These are phyloP conservation scores for Pseudogymnoascus sp. DNA, from an alignment of 2,329 filamentous ascomycete species.

Conservation along the genomic window DNA sequence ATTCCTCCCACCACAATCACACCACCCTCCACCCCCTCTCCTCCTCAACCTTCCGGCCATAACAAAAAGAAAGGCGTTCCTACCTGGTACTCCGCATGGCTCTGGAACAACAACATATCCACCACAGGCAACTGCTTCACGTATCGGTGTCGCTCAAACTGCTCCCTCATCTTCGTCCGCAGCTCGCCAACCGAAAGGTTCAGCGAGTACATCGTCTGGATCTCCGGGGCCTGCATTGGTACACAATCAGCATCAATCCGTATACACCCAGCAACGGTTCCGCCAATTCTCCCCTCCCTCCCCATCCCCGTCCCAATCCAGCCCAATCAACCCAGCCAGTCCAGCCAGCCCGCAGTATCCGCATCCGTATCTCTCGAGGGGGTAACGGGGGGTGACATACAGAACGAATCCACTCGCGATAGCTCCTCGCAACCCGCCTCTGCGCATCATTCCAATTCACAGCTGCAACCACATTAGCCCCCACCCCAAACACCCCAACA, in stretches of 20 bases:
- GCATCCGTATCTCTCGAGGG: background rate
- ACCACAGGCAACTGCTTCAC: conserved; percentile 82
- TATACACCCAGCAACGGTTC: background rate
- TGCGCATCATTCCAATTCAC: conserved; percentile 84
- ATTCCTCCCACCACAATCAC: background rate
- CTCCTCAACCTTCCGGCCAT: background rate
- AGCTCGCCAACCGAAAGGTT: conserved; percentile 79
- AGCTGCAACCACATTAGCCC: conserved; percentile 44
- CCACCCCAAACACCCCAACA: too few species aligned
- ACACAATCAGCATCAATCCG: conserved; percentile 14
- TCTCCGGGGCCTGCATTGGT: conserved; percentile 70
- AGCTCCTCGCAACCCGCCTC: conserved; percentile 75
- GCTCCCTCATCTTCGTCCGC: conserved; percentile 88
- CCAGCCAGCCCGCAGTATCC: background rate
- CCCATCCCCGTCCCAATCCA: background rate
- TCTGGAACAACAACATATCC: conserved; percentile 84
- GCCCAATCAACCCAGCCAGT: background rate
- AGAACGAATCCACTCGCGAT: conserved; percentile 92
- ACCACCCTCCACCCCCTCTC: background rate
- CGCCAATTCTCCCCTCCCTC: background rate
- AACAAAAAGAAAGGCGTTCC: conserved; percentile 12
- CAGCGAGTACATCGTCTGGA: conserved; percentile 94
- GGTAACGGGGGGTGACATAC: conserved; percentile 50
- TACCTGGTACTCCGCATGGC: conserved; percentile 90
- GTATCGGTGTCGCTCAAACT: conserved; percentile 93